Evolutionary conservation across 495 filamentous ascomycete species (phyloP).

Genomic region (Rusavskia elegans): DNA sequence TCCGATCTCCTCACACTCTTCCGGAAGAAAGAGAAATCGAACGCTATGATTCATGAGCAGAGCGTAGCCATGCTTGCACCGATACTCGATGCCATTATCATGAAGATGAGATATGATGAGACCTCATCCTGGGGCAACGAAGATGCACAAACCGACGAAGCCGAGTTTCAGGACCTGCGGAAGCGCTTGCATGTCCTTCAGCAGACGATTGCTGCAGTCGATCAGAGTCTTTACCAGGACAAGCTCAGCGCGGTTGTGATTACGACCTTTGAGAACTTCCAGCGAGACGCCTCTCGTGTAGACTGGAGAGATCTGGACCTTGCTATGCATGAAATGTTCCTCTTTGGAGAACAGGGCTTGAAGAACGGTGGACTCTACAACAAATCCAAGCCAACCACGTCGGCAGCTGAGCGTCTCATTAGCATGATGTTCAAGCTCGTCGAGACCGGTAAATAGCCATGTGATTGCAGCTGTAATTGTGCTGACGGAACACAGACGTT

Average conservation of each 20-base stretch:
- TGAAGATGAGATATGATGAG: constrained; percentile 94
- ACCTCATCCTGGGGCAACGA: constrained; percentile 88
- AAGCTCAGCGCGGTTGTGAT: constrained; percentile 70
- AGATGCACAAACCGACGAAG: constrained; percentile 89
- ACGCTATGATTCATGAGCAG: constrained; percentile 41
- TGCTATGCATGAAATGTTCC: constrained; percentile 87
- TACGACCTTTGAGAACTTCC: constrained; percentile 62
- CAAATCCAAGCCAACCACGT: constrained; percentile 61
- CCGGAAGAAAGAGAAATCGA: constrained; percentile 53
- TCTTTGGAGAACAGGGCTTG: constrained; percentile 87
- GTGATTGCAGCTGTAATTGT: background rate
- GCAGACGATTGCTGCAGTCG: constrained; percentile 72
- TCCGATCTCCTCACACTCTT: constrained; percentile 81
- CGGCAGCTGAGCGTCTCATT: constrained; percentile 60
- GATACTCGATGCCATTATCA: constrained; percentile 77
- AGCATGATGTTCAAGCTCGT: constrained; percentile 92
- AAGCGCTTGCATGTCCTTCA: constrained; percentile 79
- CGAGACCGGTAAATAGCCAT: constrained; percentile 53
- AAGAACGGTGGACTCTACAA: constrained; percentile 66
- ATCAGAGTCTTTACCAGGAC: constrained; percentile 71
- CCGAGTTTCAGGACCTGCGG: constrained; percentile 91
- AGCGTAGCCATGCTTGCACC: constrained; percentile 68
- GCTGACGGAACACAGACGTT: constrained; percentile 38
- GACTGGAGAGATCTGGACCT: constrained; percentile 95
- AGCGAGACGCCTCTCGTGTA: constrained; percentile 50